A percentile compares a stretch with the other conserved stretches of the same genome.
phyloP scores from a whole-genome alignment of 2,329 filamentous ascomycete species.

The Epichloe uncinata region DNA sequence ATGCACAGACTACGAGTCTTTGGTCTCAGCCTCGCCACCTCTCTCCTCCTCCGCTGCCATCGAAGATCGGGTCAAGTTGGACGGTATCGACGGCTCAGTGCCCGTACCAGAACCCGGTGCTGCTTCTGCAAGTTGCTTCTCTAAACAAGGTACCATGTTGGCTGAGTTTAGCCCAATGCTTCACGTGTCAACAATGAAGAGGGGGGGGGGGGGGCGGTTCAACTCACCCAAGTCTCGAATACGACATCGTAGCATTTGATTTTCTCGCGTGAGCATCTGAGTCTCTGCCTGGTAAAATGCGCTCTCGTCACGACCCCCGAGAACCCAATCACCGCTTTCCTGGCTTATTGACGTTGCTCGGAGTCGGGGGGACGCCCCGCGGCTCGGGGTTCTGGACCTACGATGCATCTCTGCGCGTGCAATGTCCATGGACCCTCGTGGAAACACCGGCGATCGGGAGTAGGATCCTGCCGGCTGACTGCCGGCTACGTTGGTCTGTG shows the following conservation, averaged over 20 bases:
- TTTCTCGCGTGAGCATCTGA: slow-evolving; percentile 63
- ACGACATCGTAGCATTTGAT: slow-evolving; percentile 67
- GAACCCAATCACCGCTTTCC: slow-evolving; percentile 46
- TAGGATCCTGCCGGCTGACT: slow-evolving; percentile 25
- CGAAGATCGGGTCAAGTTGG: slow-evolving; percentile 33
- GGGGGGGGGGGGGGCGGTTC: too few species aligned
- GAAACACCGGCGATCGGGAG: slow-evolving; percentile 37
- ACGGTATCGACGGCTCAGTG: slow-evolving; percentile 35
- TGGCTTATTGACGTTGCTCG: slow-evolving; percentile 44
- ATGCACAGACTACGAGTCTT: slow-evolving; percentile 8
- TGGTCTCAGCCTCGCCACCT: slow-evolving; percentile 7
- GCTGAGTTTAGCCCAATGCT: neutral
- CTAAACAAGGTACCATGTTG: slow-evolving; percentile 16
- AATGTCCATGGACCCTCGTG: slow-evolving; percentile 45
- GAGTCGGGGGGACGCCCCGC: slow-evolving; percentile 42
- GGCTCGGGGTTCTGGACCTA: slow-evolving; percentile 46
- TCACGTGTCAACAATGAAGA: neutral
- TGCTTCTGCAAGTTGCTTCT: slow-evolving; percentile 37
- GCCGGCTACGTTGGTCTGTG: slow-evolving; percentile 15
- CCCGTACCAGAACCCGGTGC: slow-evolving; percentile 17
- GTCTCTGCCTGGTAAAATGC: slow-evolving; percentile 76
- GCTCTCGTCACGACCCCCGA: slow-evolving; percentile 58
- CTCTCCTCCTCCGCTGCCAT: slow-evolving; percentile 27
- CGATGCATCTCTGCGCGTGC: slow-evolving; percentile 41
- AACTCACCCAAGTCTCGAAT: slow-evolving; percentile 57